These are phyloP conservation scores for Vigna mungo DNA, from an alignment of 306 rosid species.

Conservation along the genomic window DNA sequence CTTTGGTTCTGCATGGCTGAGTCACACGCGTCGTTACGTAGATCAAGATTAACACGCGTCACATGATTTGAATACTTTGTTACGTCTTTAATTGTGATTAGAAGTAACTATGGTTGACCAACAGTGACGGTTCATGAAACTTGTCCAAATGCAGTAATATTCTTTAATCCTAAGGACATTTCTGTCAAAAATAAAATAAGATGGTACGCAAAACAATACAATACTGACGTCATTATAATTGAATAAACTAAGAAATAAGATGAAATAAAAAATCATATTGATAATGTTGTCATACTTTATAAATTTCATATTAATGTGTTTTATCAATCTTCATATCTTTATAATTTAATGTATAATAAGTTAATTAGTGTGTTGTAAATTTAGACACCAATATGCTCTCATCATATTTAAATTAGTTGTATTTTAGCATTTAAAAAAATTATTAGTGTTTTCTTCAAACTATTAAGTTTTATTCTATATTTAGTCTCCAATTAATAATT, in stretches of 20 bases:
- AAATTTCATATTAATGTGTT: too few species aligned
- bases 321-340: too few species aligned
- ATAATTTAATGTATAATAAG: too few species aligned
- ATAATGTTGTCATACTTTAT: too few species aligned
- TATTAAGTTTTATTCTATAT: too few species aligned
- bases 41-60: conserved; percentile 46
- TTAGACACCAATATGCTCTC: too few species aligned
- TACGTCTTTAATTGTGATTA: conserved; percentile 58
- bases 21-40: conserved; percentile 45
- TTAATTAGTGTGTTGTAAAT: too few species aligned
- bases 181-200: conserved; percentile 20
- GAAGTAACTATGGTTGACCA: conserved; percentile 27
- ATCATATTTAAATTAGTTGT: too few species aligned
- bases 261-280: too few species aligned
- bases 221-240: not conserved
- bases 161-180: conserved; percentile 23
- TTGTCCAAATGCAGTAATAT: conserved; percentile 3
- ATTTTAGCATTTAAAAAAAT: too few species aligned
- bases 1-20: not conserved
- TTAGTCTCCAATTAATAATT: too few species aligned
- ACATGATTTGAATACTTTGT: not conserved
- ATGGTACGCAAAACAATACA: not conserved
- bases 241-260: not conserved
- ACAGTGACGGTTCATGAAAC: conserved; percentile 26
- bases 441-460: too few species aligned